Evolutionary conservation across 202 grass and related monocot genomes (phyloP).

Genomic region (Panicum virgatum): DNA sequence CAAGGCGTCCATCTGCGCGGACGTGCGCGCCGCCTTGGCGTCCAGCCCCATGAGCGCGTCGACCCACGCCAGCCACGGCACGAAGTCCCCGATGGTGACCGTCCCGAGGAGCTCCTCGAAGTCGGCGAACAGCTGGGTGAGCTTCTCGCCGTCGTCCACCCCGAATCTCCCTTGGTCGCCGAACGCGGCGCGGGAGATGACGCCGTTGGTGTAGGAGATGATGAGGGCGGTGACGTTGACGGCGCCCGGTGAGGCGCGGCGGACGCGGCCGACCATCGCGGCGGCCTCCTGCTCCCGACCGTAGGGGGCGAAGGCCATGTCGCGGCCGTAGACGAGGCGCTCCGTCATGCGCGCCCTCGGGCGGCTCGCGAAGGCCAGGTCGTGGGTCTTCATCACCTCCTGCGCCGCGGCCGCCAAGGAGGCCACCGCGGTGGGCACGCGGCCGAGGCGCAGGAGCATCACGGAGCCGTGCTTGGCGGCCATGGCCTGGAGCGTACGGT

Average conservation of each 20-base stretch:
- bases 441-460: conserved; percentile 54
- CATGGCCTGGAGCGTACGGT: conserved; percentile 42
- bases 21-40: conserved; percentile 29
- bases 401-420: conserved; percentile 46
- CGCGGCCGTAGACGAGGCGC: conserved; percentile 45
- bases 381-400: conserved; percentile 46
- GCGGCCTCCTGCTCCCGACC: conserved; percentile 49
- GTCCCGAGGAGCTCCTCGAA: conserved; percentile 32
- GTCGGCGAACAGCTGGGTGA: conserved; percentile 18
- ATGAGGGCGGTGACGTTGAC: conserved; percentile 43
- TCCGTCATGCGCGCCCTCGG: conserved; percentile 17
- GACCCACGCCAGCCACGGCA: conserved; percentile 51
- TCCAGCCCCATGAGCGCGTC: conserved; percentile 31
- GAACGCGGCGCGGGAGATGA: conserved; percentile 38
- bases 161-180: conserved; percentile 6
- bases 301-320: conserved; percentile 51
- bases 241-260: background rate
- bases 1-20: conserved; percentile 15
- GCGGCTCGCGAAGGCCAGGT: conserved; percentile 48
- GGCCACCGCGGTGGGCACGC: conserved; percentile 50
- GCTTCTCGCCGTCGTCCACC: background rate
- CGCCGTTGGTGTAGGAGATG: conserved; percentile 35
- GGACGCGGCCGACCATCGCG: conserved; percentile 41
- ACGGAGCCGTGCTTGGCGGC: conserved; percentile 44
- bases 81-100: conserved; percentile 37